Conservation (phyloP, 805 yeast species). For the Nematodospora valgi region DNA sequence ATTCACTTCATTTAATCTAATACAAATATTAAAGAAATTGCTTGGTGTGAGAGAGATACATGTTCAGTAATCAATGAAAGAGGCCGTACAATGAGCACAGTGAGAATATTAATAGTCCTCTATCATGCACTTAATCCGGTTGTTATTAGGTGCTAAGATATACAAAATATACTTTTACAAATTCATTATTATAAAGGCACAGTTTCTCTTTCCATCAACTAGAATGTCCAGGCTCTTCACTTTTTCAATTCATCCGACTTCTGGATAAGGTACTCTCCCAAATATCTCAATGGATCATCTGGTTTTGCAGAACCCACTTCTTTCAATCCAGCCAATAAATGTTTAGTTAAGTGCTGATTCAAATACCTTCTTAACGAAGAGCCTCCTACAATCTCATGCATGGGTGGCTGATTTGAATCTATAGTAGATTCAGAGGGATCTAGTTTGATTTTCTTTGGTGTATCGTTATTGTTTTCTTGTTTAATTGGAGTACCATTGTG, state of each 20-base stretch:
- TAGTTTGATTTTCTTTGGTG: neutral
- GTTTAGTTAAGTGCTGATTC: constrained; percentile 61
- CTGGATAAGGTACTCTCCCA: constrained; percentile 53
- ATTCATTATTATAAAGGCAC: no score
- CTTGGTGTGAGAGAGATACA: no score
- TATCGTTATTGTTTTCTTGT: neutral
- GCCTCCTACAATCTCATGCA: constrained; percentile 61
- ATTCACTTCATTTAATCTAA: no score
- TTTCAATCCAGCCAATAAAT: constrained; percentile 60
- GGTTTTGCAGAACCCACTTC: constrained; percentile 50
- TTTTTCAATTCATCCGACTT: constrained; percentile 13
- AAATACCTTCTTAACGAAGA: constrained; percentile 69
- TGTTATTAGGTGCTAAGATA: no score
- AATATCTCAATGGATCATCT: constrained; percentile 47
- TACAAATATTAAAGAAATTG: no score
- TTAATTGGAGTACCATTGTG: neutral
- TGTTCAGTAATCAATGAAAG: no score
- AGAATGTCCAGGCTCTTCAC: no score
- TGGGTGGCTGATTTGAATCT: constrained; percentile 19
- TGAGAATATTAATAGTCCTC: no score
- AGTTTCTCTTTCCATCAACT: no score
- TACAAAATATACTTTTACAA: no score
- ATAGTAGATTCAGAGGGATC: neutral
- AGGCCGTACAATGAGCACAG: no score
- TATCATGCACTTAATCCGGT: no score